Percentiles rank a stretch among this genome's conserved stretches.
Conservation (phyloP, 495 filamentous ascomycete species). For the Aspergillus sparsus region DNA sequence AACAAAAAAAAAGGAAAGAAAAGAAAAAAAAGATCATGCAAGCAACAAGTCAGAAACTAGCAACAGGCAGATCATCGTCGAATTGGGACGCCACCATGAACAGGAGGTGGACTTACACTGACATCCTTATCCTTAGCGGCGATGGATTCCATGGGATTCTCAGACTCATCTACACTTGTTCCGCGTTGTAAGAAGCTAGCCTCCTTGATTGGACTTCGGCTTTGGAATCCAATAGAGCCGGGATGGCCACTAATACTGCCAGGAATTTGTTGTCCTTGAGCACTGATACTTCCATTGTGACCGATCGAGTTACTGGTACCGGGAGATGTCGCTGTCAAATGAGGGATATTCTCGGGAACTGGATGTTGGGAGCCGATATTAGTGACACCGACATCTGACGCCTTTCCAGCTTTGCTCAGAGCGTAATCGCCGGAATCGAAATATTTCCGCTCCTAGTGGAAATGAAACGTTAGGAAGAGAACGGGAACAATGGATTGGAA, state of each 20-base stretch:
- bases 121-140: slow-evolving; percentile 38
- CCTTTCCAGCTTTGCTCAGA: slow-evolving; percentile 97
- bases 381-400: slow-evolving; percentile 89
- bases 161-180: slow-evolving; percentile 69
- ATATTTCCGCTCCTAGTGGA: slow-evolving; percentile 88
- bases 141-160: slow-evolving; percentile 35
- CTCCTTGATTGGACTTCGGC: slow-evolving; percentile 84
- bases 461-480: slow-evolving; percentile 10
- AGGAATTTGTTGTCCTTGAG: slow-evolving; percentile 44
- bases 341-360: slow-evolving; percentile 92
- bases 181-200: slow-evolving; percentile 77
- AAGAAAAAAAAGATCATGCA: slow-evolving; percentile 9
- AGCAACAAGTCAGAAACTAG: neutral
- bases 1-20: slow-evolving; percentile 17
- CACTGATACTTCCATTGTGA: slow-evolving; percentile 48
- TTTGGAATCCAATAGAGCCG: slow-evolving; percentile 53
- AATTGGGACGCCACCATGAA: slow-evolving; percentile 65
- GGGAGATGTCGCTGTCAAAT: slow-evolving; percentile 76
- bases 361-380: slow-evolving; percentile 93
- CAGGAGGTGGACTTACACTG: slow-evolving; percentile 49
- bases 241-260: slow-evolving; percentile 49
- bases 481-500: slow-evolving; percentile 1
- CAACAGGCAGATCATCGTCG: slow-evolving; percentile 41
- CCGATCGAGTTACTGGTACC: slow-evolving; percentile 47
- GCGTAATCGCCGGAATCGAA: slow-evolving; percentile 98